These are phyloP conservation scores for Fusarium sp. DNA, from an alignment of 2,329 filamentous ascomycete genomes.

Conservation along the genomic window DNA sequence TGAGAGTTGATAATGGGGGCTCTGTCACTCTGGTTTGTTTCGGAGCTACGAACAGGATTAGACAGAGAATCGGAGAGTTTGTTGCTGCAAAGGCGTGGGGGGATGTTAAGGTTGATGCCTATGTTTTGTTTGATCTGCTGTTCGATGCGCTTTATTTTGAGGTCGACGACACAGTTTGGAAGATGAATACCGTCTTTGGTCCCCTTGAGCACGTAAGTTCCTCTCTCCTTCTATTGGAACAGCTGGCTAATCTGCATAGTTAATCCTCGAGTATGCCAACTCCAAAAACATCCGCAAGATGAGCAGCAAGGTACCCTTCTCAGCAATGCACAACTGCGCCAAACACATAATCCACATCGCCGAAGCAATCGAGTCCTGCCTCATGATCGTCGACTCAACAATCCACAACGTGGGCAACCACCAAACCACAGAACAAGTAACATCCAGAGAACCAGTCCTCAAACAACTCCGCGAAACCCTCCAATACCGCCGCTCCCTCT, in stretches of 20 bases:
- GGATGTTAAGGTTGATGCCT: slow-evolving; percentile 40
- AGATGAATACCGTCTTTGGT: slow-evolving; percentile 47
- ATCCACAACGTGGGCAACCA: slow-evolving; percentile 25
- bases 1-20: slow-evolving; percentile 35
- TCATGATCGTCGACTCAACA: slow-evolving; percentile 43
- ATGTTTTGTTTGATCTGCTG: slow-evolving; percentile 47
- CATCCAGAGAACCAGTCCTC: slow-evolving; percentile 26
- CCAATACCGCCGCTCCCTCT: slow-evolving; percentile 48
- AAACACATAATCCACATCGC: slow-evolving; percentile 48
- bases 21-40: slow-evolving; percentile 44
- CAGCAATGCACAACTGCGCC: slow-evolving; percentile 46
- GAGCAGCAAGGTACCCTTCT: slow-evolving; percentile 45
- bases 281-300: slow-evolving; percentile 42
- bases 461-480: slow-evolving; percentile 47
- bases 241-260: too few species aligned
- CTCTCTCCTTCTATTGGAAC: too few species aligned
- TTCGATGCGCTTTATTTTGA: slow-evolving; percentile 46
- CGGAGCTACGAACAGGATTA: slow-evolving; percentile 38
- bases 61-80: slow-evolving; percentile 41
- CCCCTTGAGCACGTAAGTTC: slow-evolving; percentile 45
- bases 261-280: slow-evolving; percentile 44
- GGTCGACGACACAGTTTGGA: slow-evolving; percentile 47
- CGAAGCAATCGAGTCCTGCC: slow-evolving; percentile 46
- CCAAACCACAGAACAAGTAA: not conserved
- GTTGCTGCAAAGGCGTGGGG: slow-evolving; percentile 41